Base-by-base conservation (phyloP, 1,139 yeast species). In the Geotrichum carabidarum region DNA sequence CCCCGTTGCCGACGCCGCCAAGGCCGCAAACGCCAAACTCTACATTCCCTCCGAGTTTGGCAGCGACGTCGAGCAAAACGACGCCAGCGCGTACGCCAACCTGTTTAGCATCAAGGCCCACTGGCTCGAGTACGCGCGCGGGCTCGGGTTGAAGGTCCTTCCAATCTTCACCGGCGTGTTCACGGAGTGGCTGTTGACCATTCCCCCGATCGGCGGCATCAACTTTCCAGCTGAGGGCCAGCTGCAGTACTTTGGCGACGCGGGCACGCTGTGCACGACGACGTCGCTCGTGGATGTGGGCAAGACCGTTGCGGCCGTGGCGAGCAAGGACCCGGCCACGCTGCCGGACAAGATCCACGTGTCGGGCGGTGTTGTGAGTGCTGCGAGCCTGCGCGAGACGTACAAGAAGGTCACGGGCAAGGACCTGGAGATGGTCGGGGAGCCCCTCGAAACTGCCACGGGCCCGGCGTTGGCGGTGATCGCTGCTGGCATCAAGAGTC, bases 31-130 rank as follows among this genome's bases (percentile, higher is more conserved):
- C 8, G 81, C 82, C 46, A 77, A 79, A 65, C 62, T 82, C 37
- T 82, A 76, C 67, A 75, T 83, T 56, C 85, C 87, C 40, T 78
- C 86, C 3, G 86, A 82, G 63, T 83, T 79, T 62, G 88, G 88
- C 48, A 63, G 71, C 42, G 81, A 80, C 51, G 57, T 74, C 37
- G 64, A 59, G 7, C 65, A 66, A 30, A 22, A 22, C 27, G 27
- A 62, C 65, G 15, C 66, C 64, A 15, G 60, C 59, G 32, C 57
- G 61, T 53, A 65, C 72, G 32, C 75, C 76, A 3, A 74, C 74
- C 1, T 71, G 74, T 60, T 79, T 35, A 61, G 54, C 0, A 17
- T 59, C 31, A 83, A 83, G 68, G 50, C 64, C 0, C 66, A 62
- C 1, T 81, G 78, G 62, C 69, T 77, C 4, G 64, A 65, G 2